Conservation (phyloP, 2,329 filamentous ascomycete genomes). For the Rhynchosporium agropyri region DNA sequence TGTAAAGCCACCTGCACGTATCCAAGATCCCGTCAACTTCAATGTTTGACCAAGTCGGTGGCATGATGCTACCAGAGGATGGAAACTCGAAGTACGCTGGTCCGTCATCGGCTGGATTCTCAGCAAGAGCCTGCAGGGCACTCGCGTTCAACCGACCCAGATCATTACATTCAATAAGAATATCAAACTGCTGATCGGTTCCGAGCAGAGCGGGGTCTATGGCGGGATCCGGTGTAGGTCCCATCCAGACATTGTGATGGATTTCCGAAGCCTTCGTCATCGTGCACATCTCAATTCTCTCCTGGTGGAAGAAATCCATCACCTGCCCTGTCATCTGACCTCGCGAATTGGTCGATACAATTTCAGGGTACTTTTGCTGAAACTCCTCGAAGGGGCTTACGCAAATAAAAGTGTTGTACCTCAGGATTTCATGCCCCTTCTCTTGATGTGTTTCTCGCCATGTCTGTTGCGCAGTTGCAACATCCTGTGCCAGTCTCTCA, state of each 20-base stretch:
- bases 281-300: constrained; percentile 86
- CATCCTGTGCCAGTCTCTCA: constrained; percentile 65
- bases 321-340: constrained; percentile 76
- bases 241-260: constrained; percentile 85
- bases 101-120: constrained; percentile 49
- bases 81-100: constrained; percentile 72
- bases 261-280: constrained; percentile 94
- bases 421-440: constrained; percentile 56
- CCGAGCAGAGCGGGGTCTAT: constrained; percentile 45
- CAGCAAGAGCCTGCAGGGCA: constrained; percentile 65
- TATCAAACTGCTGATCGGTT: constrained; percentile 69
- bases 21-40: constrained; percentile 85
- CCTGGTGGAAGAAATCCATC: constrained; percentile 87
- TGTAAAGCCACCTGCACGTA: constrained; percentile 88
- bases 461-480: constrained; percentile 74
- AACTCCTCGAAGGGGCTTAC: constrained; percentile 68
- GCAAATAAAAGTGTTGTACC: constrained; percentile 85
- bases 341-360: constrained; percentile 74
- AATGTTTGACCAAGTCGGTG: constrained; percentile 78
- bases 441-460: constrained; percentile 70
- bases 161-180: constrained; percentile 89
- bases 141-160: constrained; percentile 73
- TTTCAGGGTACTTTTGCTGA: constrained; percentile 66
- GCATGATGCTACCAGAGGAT: constrained; percentile 88
- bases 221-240: constrained; percentile 76